Base-by-base conservation (phyloP, 805 yeast genomes). In the Torulaspora maleeae region DNA sequence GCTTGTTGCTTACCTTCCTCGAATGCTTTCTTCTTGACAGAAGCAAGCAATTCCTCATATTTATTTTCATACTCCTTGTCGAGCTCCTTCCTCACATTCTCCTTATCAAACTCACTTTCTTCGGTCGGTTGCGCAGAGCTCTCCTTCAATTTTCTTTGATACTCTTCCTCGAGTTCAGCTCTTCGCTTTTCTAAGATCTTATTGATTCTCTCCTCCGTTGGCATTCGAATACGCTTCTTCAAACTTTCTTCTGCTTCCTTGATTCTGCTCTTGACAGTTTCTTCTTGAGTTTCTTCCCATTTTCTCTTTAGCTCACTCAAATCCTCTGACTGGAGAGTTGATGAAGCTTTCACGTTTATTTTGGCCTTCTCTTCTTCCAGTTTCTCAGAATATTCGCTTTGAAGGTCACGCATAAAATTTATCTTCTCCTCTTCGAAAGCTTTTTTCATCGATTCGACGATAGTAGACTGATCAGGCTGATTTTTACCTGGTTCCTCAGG, bases 151-250 rank as follows among this genome's bases (percentile, higher is more conserved):
- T 52, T 56, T 30, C 49, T 43, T 15, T 56, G 49, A 36, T 54
- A 60, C 13, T 53, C 57, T 13, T 50, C 54, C 44, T 58, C 63
- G 11, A 61, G 38, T 37, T 59, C 58, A 11, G 47, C 38, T 45
- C 56, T 66, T 27, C 72, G 71, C 38, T 62, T 66, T 48, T 76
- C 79, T 24, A 77, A 67, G 41, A 73, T 73, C 36, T 75, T 79
- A n/a, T 80, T 76, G 61, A 83, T 74, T 48, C 77, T 83, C 38
- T 73, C 74, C 55, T 80, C 80, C 10, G 64, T 51, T 11, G 67
- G 67, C 30, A 54, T 40, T 58, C 79, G 77, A 40, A 77, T 76
- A 35, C 78, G 74, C 20, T 77, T 75, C 43, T 70, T 68, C 39
- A 77, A 67, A 2, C 76, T 72, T 37, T 71, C 75, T 27, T 69